Evolutionary conservation across 495 filamentous ascomycete species (phyloP).

Genomic region (Aspergillus cavernicola): DNA sequence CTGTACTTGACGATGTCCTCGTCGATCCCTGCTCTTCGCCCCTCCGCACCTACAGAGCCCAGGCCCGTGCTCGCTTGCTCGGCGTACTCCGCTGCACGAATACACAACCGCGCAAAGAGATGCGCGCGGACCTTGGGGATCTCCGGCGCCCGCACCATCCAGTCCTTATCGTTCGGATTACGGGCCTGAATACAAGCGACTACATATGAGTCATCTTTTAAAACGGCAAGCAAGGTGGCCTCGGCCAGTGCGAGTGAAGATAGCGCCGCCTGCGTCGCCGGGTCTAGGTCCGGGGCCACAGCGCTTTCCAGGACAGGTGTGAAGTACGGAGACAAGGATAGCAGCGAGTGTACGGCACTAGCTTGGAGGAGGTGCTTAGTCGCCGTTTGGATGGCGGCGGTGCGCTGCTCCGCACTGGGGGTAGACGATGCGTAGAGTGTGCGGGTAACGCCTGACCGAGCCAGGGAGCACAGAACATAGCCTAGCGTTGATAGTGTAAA

Average conservation of each 20-base stretch:
- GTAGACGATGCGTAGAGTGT: conserved; percentile 55
- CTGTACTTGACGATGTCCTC: conserved; percentile 66
- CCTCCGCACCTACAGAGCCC: conserved; percentile 34
- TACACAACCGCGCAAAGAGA: conserved; percentile 80
- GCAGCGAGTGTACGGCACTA: conserved; percentile 69
- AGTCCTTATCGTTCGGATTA: conserved; percentile 77
- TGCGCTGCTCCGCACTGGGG: conserved; percentile 62
- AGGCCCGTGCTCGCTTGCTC: conserved; percentile 49
- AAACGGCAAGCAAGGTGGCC: conserved; percentile 81
- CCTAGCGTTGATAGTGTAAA: conserved; percentile 75
- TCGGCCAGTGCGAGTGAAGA: conserved; percentile 74
- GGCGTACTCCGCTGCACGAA: conserved; percentile 58
- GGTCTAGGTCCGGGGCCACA: conserved; percentile 55
- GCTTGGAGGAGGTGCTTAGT: conserved; percentile 76
- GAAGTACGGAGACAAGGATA: conserved; percentile 37
- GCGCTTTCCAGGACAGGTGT: conserved; percentile 7
- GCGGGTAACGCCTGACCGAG: conserved; percentile 54
- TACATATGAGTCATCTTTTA: conserved; percentile 93
- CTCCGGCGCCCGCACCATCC: conserved; percentile 85
- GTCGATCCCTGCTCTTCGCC: conserved; percentile 33
- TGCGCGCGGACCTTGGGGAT: conserved; percentile 85
- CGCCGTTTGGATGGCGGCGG: conserved; percentile 65
- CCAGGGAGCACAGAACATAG: conserved; percentile 66
- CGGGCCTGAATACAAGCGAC: conserved; percentile 69
- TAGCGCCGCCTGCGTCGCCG: conserved; percentile 64